A percentile compares a stretch with the other conserved stretches of the same genome.
Evolutionary conservation across 1,284 basidiomycete genomes (phyloP).

Genomic region (Fistulina hepatica): DNA sequence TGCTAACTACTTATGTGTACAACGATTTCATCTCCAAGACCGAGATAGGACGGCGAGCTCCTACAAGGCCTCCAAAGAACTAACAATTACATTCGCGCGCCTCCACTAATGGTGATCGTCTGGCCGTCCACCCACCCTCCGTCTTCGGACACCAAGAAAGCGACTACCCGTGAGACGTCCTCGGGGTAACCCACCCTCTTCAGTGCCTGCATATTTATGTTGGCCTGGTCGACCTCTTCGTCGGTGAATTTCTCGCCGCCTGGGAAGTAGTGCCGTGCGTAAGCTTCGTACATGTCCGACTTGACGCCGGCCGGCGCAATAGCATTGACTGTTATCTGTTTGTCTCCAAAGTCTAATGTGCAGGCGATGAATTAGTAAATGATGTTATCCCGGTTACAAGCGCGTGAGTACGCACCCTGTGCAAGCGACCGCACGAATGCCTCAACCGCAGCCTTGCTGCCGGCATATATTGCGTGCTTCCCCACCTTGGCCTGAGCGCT

Average conservation of each 20-base stretch:
- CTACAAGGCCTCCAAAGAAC: no score
- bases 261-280: background rate
- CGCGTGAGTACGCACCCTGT: no score
- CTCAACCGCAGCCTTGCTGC: background rate
- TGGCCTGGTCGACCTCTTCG: background rate
- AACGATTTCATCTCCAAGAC: no score
- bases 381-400: no score
- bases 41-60: no score
- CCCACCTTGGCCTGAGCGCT: background rate
- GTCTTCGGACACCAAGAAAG: background rate
- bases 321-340: constrained; percentile 38
- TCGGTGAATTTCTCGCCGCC: background rate
- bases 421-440: background rate
- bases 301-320: constrained; percentile 65
- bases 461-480: background rate
- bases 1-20: no score
- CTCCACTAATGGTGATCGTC: background rate
- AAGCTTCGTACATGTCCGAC: constrained; percentile 37
- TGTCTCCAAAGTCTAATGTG: background rate
- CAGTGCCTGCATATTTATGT: background rate
- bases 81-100: background rate
- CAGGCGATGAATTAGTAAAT: no score
- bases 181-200: background rate
- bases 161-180: background rate
- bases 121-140: background rate